Conservation (phyloP, 2,329 filamentous ascomycete species). For the Magnaporthiopsis rhizophila region DNA sequence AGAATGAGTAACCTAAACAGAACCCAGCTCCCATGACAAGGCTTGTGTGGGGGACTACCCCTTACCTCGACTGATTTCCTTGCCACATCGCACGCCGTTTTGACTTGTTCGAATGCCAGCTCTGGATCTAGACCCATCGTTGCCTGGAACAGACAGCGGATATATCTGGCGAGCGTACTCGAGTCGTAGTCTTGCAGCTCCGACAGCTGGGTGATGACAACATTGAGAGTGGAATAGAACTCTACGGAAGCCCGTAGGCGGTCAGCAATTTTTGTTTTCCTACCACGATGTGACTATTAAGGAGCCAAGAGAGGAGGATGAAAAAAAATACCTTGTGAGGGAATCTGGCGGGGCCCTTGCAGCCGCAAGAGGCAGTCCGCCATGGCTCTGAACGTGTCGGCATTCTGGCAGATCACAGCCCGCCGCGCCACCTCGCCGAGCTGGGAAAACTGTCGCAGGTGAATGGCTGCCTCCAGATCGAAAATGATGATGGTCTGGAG, state of each 20-base stretch:
- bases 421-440: slow-evolving; percentile 52
- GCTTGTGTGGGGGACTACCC: slow-evolving; percentile 5
- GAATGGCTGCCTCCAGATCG: slow-evolving; percentile 69
- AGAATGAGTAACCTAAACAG: neutral
- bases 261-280: neutral
- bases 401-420: slow-evolving; percentile 34
- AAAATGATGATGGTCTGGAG: slow-evolving; percentile 62
- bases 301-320: neutral
- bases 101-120: slow-evolving; percentile 51
- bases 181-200: slow-evolving; percentile 46
- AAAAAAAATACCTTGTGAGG: slow-evolving; percentile 36
- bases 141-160: slow-evolving; percentile 67
- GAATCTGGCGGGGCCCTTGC: slow-evolving; percentile 30
- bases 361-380: slow-evolving; percentile 53
- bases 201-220: slow-evolving; percentile 64
- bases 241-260: slow-evolving; percentile 26
- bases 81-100: slow-evolving; percentile 52
- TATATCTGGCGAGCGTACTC: slow-evolving; percentile 62
- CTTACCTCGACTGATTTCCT: slow-evolving; percentile 40
- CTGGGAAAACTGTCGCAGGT: slow-evolving; percentile 59
- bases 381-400: slow-evolving; percentile 50
- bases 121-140: slow-evolving; percentile 49
- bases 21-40: neutral
- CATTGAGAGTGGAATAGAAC: slow-evolving; percentile 47
- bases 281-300: neutral